Base-by-base conservation (phyloP, 176 grass and related monocot genomes). In the Juncus inflexus region DNA sequence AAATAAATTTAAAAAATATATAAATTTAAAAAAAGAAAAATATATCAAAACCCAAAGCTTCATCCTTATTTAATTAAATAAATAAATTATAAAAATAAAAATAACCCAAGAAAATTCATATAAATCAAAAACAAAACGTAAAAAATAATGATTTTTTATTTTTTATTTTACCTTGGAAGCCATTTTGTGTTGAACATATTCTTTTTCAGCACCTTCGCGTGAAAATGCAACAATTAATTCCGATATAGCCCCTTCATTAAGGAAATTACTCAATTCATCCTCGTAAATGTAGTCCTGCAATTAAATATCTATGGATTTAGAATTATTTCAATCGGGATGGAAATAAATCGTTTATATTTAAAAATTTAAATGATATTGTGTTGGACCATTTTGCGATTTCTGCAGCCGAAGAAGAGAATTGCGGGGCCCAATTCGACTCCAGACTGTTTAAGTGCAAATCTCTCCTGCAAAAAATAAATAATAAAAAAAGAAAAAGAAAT, bases 161-260 rank as follows among this genome's bases (percentile, higher is more conserved):
- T 15, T 47, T 61, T 53, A 47, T 36, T 28, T 12, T 15, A 83
- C 92, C 85, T 97, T 91, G 14, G 91, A 84, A 3, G 67, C 68
- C 92, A 97, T 89, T 79, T 97, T 97, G 75, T 97, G 92, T 79
- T 97, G 92, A 59, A 97, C 92, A 75, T 97, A 97, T 77, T 97
- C 85, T 80, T 91, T 97, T 5, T 77, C 47, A 13, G 75, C 56
- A 65, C 87, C 88, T 67, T 91, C 88, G 6, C 87, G 85, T 42
- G 92, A 97, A 86, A 91, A 97, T 53, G 87, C 84, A 66, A 91
- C 62, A 53, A 97, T 76, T 15, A 97, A 72, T 67, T 97, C 82
- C 9, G 85, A 89, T 47, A 97, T 78, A 13, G 75, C 80, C 2
- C 82, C 87, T 40, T 82, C 77, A 51, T 83, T 38, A 52, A 91